phyloP scores from a whole-genome alignment of 441 rosid genomes.

The Kokia cookei region DNA sequence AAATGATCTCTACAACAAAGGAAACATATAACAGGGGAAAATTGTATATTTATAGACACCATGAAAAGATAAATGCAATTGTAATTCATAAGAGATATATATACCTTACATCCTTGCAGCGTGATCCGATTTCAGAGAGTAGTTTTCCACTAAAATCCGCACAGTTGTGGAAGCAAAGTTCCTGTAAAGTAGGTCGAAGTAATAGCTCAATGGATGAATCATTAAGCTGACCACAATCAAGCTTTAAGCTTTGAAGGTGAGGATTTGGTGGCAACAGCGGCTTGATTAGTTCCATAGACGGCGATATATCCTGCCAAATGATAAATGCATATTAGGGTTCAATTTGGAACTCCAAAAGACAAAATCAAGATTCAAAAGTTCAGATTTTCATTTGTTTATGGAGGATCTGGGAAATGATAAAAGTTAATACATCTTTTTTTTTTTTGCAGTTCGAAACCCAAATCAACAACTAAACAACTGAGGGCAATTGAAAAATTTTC shows the following conservation, averaged over 20 bases:
- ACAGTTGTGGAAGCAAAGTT: conserved; percentile 68
- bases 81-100: background rate
- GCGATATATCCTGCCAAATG: conserved; percentile 53
- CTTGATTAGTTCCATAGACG: conserved; percentile 46
- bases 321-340: background rate
- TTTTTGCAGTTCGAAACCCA: background rate
- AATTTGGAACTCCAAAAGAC: background rate
- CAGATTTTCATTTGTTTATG: background rate
- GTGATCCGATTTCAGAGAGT: conserved; percentile 68
- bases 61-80: background rate
- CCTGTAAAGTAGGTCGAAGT: conserved; percentile 52
- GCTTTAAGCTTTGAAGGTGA: conserved; percentile 58
- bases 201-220: conserved; percentile 55
- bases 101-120: conserved; percentile 65
- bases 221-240: conserved; percentile 66
- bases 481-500: background rate
- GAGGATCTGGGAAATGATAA: background rate
- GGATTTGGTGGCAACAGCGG: conserved; percentile 74
- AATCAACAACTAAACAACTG: background rate
- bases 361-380: background rate
- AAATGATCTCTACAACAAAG: background rate
- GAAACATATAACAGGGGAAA: background rate
- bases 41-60: background rate
- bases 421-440: background rate
- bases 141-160: conserved; percentile 68